Evolutionary conservation across 2,329 filamentous ascomycete genomes (phyloP).

Genomic region (Rosellinia necatrix): DNA sequence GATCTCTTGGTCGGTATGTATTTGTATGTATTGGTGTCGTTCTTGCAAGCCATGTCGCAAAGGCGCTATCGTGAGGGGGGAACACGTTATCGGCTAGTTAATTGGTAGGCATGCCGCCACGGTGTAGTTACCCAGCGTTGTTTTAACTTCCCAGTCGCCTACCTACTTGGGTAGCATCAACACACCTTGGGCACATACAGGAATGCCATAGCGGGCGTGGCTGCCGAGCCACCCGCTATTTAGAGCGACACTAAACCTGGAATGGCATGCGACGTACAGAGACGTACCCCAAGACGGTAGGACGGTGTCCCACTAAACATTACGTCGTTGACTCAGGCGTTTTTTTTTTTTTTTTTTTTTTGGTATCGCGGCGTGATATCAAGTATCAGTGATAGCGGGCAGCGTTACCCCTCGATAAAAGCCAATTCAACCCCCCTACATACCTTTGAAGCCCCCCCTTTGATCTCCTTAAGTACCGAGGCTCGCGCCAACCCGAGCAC

Average conservation of each 20-base stretch:
- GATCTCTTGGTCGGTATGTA: no score
- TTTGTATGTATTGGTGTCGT: no score
- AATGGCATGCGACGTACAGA: not conserved
- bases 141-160: not conserved
- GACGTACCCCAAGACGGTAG: no score
- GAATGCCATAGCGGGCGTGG: not conserved
- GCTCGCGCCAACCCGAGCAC: not conserved
- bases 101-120: no score
- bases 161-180: no score
- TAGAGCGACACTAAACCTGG: not conserved
- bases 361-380: not conserved
- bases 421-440: not conserved
- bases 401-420: constrained; percentile 5
- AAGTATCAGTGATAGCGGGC: not conserved
- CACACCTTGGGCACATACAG: not conserved
- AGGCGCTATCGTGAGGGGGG: no score
- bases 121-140: no score
- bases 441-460: not conserved
- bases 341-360: constrained; percentile 18
- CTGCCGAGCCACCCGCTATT: no score
- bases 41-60: no score
- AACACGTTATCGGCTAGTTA: no score
- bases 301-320: constrained; percentile 15
- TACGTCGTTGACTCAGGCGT: constrained; percentile 25
- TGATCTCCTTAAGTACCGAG: not conserved